Base-by-base conservation (phyloP, 345 rosid genomes). In the Eutrema yunnanense region DNA sequence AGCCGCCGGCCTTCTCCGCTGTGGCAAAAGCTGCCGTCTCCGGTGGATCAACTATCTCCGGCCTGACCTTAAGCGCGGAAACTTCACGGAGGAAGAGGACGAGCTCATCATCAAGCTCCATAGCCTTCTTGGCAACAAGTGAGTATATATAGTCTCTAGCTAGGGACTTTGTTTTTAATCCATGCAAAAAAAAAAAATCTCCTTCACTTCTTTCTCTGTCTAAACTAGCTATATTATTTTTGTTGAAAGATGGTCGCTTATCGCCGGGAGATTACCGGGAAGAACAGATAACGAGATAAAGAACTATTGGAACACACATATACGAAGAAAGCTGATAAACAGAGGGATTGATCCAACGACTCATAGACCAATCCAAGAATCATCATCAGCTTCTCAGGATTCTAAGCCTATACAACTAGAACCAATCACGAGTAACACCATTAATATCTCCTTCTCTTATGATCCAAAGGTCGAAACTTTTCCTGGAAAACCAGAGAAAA, bases 241-340 rank as follows among this genome's bases (percentile, higher is more conserved):
- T 37, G n/a, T 14, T 58, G 26, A 32, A 67, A 91, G 97, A 74
- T 91, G 97, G 97, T 91, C 97, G 6, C 81, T 90, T 36, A 90
- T 90, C 19, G 96, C 96, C 0, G 94, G 87, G 49, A 83, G 96
- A 71, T 84, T 90, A 65, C 94, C 96, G 0, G 96, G 96, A 51
- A 88, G 96, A 77, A 90, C 96, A 29, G 96, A 90, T 69, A 90
- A 90, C 54, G 96, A 90, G 79, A 90, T 90, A 27, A 90, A 90
- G 79, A 90, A 90, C 63, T 90, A 90, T 47, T 90, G 96, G 96
- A 90, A 90, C 84, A 90, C 96, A 3, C 96, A 90, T 56, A 91
- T 91, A 58, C 78, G 90, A 80, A 85, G 92, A 58, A 91, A 91
- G 82, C 96, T 91, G 16, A 55, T 88, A 38, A 87, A 81, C 70